A percentile compares a stretch with the other conserved stretches of the same genome.
Conservation (phyloP, 2,329 filamentous ascomycete species). For the Beauveria sp. region DNA sequence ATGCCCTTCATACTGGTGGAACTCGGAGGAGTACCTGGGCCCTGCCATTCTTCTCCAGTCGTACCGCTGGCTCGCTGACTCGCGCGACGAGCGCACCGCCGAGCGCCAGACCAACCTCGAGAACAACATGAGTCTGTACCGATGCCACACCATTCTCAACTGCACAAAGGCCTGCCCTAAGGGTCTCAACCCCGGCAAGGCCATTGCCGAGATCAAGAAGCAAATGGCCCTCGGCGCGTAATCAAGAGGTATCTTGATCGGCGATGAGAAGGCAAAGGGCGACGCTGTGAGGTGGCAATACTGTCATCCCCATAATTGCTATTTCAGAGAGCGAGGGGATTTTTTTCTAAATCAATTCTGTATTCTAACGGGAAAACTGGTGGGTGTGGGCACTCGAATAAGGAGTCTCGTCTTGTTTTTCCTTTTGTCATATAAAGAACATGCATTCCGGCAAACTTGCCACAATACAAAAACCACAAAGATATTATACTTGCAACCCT, state of each 20-base stretch:
- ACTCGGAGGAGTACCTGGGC: slow-evolving; percentile 95
- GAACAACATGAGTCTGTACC: slow-evolving; percentile 98
- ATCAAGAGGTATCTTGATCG: not conserved
- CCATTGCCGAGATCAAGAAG: slow-evolving; percentile 99
- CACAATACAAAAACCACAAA: not conserved
- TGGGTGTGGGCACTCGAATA: not conserved
- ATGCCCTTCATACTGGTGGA: slow-evolving; percentile 99
- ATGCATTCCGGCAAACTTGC: not conserved
- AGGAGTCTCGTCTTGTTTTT: not conserved
- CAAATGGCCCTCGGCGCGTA: slow-evolving; percentile 59
- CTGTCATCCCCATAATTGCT: not conserved
- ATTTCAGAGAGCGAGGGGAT: not conserved
- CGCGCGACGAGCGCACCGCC: slow-evolving; percentile 80
- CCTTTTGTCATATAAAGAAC: not conserved
- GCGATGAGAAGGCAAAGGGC: not conserved
- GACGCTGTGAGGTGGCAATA: not conserved
- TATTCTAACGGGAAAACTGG: not conserved
- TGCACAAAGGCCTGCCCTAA: slow-evolving; percentile 97
- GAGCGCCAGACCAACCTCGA: slow-evolving; percentile 88
- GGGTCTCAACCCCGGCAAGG: slow-evolving; percentile 90
- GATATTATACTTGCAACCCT: not conserved
- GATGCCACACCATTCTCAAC: slow-evolving; percentile 99
- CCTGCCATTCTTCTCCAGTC: slow-evolving; percentile 95
- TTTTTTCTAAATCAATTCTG: not conserved
- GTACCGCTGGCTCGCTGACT: slow-evolving; percentile 95